Conservation (phyloP, 106 monocot genomes). For the Allium cepa region DNA sequence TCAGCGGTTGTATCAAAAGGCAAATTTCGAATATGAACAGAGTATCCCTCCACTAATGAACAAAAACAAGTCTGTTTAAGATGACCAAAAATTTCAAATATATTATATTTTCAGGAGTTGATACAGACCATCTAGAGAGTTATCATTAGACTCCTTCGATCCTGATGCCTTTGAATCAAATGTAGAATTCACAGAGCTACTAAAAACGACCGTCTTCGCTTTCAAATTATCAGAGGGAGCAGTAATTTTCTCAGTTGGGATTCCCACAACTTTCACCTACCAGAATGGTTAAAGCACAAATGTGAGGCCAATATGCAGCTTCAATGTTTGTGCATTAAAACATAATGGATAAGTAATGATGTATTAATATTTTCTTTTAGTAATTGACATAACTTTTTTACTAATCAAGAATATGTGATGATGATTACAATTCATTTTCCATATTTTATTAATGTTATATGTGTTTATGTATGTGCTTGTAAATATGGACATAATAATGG, state of each 20-base stretch:
- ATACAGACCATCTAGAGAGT: slow-evolving; percentile 33
- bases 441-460: no score
- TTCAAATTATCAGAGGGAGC: slow-evolving; percentile 21
- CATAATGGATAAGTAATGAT: background rate
- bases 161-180: slow-evolving; percentile 14
- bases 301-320: background rate
- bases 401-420: background rate
- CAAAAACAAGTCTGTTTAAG: background rate
- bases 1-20: slow-evolving; percentile 49
- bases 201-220: slow-evolving; percentile 1
- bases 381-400: no score
- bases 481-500: no score
- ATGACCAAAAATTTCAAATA: slow-evolving; percentile 13
- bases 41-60: slow-evolving; percentile 57
- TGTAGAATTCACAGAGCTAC: slow-evolving; percentile 1
- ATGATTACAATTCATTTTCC: background rate
- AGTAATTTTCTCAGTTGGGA: slow-evolving; percentile 1
- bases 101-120: background rate
- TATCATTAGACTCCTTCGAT: slow-evolving; percentile 16
- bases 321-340: background rate
- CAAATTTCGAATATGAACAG: slow-evolving; percentile 64
- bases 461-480: no score
- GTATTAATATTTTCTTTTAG: background rate
- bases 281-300: background rate
- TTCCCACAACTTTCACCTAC: slow-evolving; percentile 45